Evolutionary conservation across 1,284 basidiomycete genomes (phyloP), one percentile per base, ranked within the genome.

Genomic region (Rugosomyces carneus): DNA sequence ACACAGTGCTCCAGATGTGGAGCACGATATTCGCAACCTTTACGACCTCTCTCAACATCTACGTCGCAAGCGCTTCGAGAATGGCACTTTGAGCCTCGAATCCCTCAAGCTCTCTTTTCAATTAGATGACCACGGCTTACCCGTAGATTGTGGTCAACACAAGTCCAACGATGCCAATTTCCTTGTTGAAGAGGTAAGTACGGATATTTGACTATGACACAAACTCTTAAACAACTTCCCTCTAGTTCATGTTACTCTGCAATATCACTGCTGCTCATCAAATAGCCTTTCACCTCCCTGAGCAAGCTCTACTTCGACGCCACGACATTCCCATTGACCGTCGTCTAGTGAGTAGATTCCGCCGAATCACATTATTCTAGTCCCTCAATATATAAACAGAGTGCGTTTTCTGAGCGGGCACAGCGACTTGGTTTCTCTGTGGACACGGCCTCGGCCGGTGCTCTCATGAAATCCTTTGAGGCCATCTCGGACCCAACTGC

Each of bases 271-370:
- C 95, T 26, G 93, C 95, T 5, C 89, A 93, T 59, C 85, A 94
- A 60, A 84, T 98, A 55, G 95, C 93, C 18, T 86, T 93, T 29
- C 85, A 93, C 53, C 76, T 98, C 35, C 93, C 95, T 29, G 95
- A 99, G 61, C 91, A 97, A 62, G 90, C 95, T 15, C 76, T 99
- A 24, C 80, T 99, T 37, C 84, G 94, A 48, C 87, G 95, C 44
- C 94, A 99, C 59, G 95, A 98, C 64, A 79, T 74, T 26, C 96
- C 96, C 2, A 77, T 94, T 51, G 93, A 97, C 46, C 84, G 95
- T 51, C 84, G 93, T 42, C 68, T 96, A 46, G 88, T 86, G 60
- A 56, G 77, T 70, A 16, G 8, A 27, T 45, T 50, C 21, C 27
- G 0, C 9, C 0, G n/a, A n/a, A 32, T 8, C 23, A 36, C 35